phyloP scores from a whole-genome alignment of 75 land plant species.

The Sequoia sempervirens region DNA sequence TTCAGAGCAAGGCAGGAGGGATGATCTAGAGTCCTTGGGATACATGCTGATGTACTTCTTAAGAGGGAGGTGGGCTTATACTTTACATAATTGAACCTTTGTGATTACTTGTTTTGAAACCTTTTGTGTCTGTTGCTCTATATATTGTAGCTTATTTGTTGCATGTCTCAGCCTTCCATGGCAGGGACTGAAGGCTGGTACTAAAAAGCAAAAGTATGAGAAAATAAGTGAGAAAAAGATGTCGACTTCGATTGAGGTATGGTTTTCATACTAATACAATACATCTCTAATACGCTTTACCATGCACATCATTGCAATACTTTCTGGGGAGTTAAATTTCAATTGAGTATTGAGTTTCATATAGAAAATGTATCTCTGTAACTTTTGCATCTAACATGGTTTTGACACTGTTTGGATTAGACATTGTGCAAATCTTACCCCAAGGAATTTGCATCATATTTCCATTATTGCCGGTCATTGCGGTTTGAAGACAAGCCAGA shows the following conservation, averaged over 20 bases:
- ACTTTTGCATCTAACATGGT: background rate
- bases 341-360: background rate
- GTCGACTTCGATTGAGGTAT: constrained; percentile 52
- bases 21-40: constrained; percentile 50
- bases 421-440: constrained; percentile 40
- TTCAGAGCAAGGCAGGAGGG: constrained; percentile 50
- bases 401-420: constrained; percentile 9
- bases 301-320: background rate
- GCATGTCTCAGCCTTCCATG: constrained; percentile 36
- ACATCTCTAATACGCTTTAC: background rate
- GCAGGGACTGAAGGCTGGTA: constrained; percentile 57
- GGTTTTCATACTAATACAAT: background rate
- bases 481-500: constrained; percentile 53
- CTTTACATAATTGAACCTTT: background rate
- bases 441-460: constrained; percentile 42
- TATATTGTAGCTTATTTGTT: constrained; percentile 5
- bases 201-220: constrained; percentile 56
- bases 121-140: background rate
- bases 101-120: background rate
- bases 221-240: constrained; percentile 55
- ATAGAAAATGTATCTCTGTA: background rate
- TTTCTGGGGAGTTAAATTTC: background rate
- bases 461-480: constrained; percentile 50
- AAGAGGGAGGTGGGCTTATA: constrained; percentile 25
- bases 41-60: constrained; percentile 54